phyloP scores from a whole-genome alignment of 208 protist genomes.

The Acanthamoeba rhysodes region DNA sequence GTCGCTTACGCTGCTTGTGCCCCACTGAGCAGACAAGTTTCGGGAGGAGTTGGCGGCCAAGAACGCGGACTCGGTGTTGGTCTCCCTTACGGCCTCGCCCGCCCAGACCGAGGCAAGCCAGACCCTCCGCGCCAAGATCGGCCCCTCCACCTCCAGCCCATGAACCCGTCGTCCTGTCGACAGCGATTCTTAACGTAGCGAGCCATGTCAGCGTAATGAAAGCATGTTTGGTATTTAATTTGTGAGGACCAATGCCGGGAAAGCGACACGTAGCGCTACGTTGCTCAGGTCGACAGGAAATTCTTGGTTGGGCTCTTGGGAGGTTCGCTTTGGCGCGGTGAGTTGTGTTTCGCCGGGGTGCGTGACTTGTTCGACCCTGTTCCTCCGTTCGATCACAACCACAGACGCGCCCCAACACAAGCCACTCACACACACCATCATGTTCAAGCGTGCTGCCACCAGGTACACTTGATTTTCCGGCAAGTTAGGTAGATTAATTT shows the following conservation, averaged over 20 bases:
- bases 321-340: background rate
- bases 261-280: too few species aligned
- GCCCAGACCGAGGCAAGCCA: conserved; percentile 49
- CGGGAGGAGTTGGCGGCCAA: background rate
- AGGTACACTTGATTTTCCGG: background rate
- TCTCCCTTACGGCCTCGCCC: background rate
- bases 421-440: background rate
- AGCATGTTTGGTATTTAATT: background rate
- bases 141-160: too few species aligned
- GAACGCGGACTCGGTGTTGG: background rate
- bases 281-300: too few species aligned
- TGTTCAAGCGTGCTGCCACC: conserved; percentile 20
- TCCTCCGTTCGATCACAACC: background rate
- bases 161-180: too few species aligned
- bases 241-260: background rate
- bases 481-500: background rate
- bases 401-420: background rate
- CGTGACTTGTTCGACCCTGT: background rate
- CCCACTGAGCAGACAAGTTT: background rate
- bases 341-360: background rate
- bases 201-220: too few species aligned
- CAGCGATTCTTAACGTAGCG: too few species aligned
- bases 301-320: background rate
- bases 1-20: background rate
- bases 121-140: conserved; percentile 23